A percentile compares a stretch with the other conserved stretches of the same genome.
phyloP scores from a whole-genome alignment of 768 basidiomycete species.

The Tulasnella sp. region DNA sequence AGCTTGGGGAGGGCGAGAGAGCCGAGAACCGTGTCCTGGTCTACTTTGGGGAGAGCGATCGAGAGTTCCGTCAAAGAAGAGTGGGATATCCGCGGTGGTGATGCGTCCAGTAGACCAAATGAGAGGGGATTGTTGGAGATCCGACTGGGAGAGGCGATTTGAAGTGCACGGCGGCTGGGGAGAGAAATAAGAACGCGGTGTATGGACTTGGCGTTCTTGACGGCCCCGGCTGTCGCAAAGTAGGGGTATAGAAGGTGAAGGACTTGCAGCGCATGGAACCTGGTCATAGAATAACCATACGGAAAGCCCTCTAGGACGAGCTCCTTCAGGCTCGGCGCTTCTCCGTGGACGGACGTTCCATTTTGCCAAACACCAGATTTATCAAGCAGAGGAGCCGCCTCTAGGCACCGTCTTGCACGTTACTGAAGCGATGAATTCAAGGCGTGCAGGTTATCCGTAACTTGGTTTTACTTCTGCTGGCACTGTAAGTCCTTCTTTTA shows the following conservation, averaged over 20 bases:
- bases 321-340: too few relatives aligned
- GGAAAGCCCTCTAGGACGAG: not conserved
- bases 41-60: not conserved
- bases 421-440: too few relatives aligned
- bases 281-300: not conserved
- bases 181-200: constrained; percentile 56
- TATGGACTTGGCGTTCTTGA: constrained; percentile 62
- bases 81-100: not conserved
- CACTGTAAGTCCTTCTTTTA: too few relatives aligned
- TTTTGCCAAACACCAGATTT: too few relatives aligned
- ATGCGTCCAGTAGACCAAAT: too few relatives aligned
- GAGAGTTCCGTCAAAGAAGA: not conserved
- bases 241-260: not conserved
- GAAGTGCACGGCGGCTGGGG: constrained; percentile 28
- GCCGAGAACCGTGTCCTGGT: not conserved
- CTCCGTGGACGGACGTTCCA: too few relatives aligned
- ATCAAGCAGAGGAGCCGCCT: too few relatives aligned
- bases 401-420: too few relatives aligned
- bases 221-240: constrained; percentile 32
- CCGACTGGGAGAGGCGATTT: constrained; percentile 25
- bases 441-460: too few relatives aligned
- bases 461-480: too few relatives aligned
- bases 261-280: not conserved
- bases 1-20: not conserved
- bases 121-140: not conserved